These are phyloP conservation scores for Xylaria multiplex DNA, from an alignment of 2,329 filamentous ascomycete species.

Conservation along the genomic window DNA sequence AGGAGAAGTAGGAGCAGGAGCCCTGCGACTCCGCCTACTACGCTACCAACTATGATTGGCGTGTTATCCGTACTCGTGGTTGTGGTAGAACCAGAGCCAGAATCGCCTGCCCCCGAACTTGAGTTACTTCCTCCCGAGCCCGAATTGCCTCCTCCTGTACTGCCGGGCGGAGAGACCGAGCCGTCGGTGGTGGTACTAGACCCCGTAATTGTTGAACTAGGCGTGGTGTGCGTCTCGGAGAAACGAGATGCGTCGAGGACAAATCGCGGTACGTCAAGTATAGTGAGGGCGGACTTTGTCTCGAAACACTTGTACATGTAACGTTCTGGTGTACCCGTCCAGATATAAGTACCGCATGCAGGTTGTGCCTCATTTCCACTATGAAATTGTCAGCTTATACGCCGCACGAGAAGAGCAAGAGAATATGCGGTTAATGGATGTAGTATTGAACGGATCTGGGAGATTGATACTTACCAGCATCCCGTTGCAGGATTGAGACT, in stretches of 20 bases:
- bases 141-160: slow-evolving; percentile 12
- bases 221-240: slow-evolving; percentile 37
- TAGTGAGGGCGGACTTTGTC: slow-evolving; percentile 44
- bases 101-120: background rate
- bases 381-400: slow-evolving; percentile 17
- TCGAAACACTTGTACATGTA: slow-evolving; percentile 53
- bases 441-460: background rate
- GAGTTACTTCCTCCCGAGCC: background rate
- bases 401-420: background rate
- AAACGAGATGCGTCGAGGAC: slow-evolving; percentile 48
- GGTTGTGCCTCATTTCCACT: slow-evolving; percentile 37
- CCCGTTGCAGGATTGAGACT: slow-evolving; percentile 47
- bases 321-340: slow-evolving; percentile 49
- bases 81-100: slow-evolving; percentile 7
- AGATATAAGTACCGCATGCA: slow-evolving; percentile 53
- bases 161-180: slow-evolving; percentile 15
- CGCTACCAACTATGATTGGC: slow-evolving; percentile 48
- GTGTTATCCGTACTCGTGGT: slow-evolving; percentile 30
- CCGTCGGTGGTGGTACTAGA: slow-evolving; percentile 13
- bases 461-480: slow-evolving; percentile 50
- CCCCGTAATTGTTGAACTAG: slow-evolving; percentile 28
- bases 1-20: slow-evolving; percentile 44
- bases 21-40: slow-evolving; percentile 46
- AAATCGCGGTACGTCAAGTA: slow-evolving; percentile 51
- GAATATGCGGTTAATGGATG: background rate